These are phyloP conservation scores for Colletotrichum liaoningense DNA, from an alignment of 2,329 filamentous ascomycete species.

Conservation along the genomic window DNA sequence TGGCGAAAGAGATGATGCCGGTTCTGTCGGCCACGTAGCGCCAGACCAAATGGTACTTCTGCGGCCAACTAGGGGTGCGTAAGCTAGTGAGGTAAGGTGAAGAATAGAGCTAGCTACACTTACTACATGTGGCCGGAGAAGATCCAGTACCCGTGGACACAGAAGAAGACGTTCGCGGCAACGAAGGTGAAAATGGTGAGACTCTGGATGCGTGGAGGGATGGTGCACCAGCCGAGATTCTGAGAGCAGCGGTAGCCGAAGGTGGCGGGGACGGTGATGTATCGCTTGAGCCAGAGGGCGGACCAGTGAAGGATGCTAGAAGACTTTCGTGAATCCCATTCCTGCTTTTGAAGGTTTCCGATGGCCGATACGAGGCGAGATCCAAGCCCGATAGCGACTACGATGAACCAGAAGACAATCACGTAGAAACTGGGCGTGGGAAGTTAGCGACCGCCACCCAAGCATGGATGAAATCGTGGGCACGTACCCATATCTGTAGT, in stretches of 20 bases:
- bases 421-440: conserved; percentile 44
- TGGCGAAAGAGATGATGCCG: conserved; percentile 72
- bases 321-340: conserved; percentile 25
- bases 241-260: conserved; percentile 57
- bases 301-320: conserved; percentile 3
- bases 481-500: conserved; percentile 39
- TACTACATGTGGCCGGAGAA: conserved; percentile 54
- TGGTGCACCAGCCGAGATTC: conserved; percentile 56
- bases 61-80: conserved; percentile 46
- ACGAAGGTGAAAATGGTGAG: conserved; percentile 52
- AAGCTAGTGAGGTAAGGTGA: background rate
- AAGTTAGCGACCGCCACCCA: conserved; percentile 5
- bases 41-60: conserved; percentile 47
- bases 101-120: conserved; percentile 18
- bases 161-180: conserved; percentile 51
- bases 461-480: background rate
- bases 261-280: conserved; percentile 52
- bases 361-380: conserved; percentile 42
- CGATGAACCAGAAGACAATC: conserved; percentile 53
- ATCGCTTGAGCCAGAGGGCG: conserved; percentile 46
- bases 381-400: conserved; percentile 49
- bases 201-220: conserved; percentile 56
- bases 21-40: conserved; percentile 73
- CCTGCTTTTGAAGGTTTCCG: conserved; percentile 18
- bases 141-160: conserved; percentile 50